Evolutionary conservation across 2,329 filamentous ascomycete species (phyloP).

Genomic region (Microthyrium microscopicum): DNA sequence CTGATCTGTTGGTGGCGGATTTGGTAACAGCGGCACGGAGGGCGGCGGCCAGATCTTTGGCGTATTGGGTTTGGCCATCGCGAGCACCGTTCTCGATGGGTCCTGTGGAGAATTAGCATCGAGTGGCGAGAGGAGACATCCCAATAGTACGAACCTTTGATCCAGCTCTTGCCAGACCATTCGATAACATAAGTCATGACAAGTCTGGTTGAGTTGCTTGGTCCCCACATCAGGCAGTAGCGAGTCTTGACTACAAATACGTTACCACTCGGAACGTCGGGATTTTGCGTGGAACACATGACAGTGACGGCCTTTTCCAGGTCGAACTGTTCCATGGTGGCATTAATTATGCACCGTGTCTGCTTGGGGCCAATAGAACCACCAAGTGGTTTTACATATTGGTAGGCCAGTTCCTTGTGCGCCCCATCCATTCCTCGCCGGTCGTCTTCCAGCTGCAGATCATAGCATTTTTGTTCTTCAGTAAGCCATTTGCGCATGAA

Average conservation of each 20-base stretch:
- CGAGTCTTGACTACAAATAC: conserved; percentile 84
- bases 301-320: conserved; percentile 75
- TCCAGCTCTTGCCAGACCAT: conserved; percentile 96
- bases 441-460: conserved; percentile 71
- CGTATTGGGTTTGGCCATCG: conserved; percentile 73
- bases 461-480: conserved; percentile 73
- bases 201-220: conserved; percentile 69
- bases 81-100: conserved; percentile 92
- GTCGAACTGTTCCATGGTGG: conserved; percentile 70
- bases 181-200: conserved; percentile 83
- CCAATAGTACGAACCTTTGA: conserved; percentile 52
- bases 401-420: conserved; percentile 56
- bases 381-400: conserved; percentile 82
- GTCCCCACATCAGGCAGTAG: conserved; percentile 87
- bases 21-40: conserved; percentile 58
- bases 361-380: conserved; percentile 77
- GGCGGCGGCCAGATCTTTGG: conserved; percentile 59
- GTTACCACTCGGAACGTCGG: conserved; percentile 87
- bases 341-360: conserved; percentile 83
- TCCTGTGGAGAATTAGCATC: conserved; percentile 31
- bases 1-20: conserved; percentile 37
- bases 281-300: conserved; percentile 71
- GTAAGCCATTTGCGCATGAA: conserved; percentile 82
- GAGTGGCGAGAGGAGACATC: neutral
- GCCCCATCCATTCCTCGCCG: conserved; percentile 63